A percentile compares a stretch with the other conserved stretches of the same genome.
Evolutionary conservation across 805 yeast genomes (phyloP).

Genomic region (Wickerhamomyces queroliae): DNA sequence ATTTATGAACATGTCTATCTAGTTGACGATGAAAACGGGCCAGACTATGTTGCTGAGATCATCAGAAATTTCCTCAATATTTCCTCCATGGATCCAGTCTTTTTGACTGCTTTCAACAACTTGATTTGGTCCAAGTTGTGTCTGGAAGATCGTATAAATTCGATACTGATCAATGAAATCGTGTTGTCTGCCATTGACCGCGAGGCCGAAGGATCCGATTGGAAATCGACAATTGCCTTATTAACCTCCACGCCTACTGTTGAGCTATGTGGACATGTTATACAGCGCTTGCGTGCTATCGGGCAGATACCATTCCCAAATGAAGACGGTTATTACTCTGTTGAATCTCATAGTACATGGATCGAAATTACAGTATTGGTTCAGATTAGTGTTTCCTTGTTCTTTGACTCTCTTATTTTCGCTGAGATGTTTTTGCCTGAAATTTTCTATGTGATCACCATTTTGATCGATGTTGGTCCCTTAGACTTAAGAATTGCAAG

Average conservation of each 20-base stretch:
- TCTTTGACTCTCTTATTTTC: conserved; percentile 62
- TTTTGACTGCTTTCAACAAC: conserved; percentile 48
- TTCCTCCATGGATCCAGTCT: conserved; percentile 42
- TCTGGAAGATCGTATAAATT: conserved; percentile 51
- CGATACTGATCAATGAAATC: conserved; percentile 64
- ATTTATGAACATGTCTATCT: conserved; percentile 51
- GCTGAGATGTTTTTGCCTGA: conserved; percentile 69
- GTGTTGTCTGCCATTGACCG: conserved; percentile 69
- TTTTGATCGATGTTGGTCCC: conserved; percentile 47
- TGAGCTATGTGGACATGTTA: conserved; percentile 63
- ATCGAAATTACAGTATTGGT: conserved; percentile 67
- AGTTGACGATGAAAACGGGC: conserved; percentile 51
- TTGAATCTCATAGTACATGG: conserved; percentile 55
- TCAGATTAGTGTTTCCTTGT: conserved; percentile 54
- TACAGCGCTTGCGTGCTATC: conserved; percentile 49
- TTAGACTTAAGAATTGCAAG: conserved; percentile 51
- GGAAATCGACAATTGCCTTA: conserved; percentile 59
- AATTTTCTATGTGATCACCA: conserved; percentile 58
- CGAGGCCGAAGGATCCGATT: conserved; percentile 67
- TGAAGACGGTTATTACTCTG: conserved; percentile 32
- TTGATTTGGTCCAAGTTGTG: conserved; percentile 66
- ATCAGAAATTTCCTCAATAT: conserved; percentile 57
- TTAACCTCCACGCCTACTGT: conserved; percentile 62
- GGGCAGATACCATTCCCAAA: conserved; percentile 45
- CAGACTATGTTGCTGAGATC: conserved; percentile 52